Conservation (phyloP, 2,329 filamentous ascomycete species). For the Monosporascus sp. region DNA sequence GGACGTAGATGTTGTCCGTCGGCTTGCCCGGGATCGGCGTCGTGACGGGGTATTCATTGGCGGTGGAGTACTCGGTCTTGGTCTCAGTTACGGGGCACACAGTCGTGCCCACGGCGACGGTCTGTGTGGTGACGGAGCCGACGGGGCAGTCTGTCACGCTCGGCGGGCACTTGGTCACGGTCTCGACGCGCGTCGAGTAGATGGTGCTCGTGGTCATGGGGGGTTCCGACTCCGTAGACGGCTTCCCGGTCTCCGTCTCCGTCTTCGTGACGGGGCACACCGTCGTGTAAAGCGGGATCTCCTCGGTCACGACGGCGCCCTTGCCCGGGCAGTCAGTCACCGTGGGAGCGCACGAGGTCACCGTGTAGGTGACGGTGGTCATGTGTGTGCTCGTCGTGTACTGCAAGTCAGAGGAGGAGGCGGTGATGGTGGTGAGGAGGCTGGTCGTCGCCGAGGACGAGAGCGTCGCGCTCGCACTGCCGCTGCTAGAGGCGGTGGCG, state of each 20-base stretch:
- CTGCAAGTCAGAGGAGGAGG: constrained; percentile 4
- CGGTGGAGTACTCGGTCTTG: constrained; percentile 10
- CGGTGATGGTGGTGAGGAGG: neutral
- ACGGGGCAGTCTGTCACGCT: constrained; percentile 44
- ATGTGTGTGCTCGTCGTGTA: constrained; percentile 24
- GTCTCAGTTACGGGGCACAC: constrained; percentile 19
- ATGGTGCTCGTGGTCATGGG: constrained; percentile 24
- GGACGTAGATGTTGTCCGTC: neutral
- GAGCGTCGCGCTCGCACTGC: neutral
- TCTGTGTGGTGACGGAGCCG: constrained; percentile 22
- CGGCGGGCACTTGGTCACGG: constrained; percentile 50
- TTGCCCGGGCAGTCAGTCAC: constrained; percentile 34
- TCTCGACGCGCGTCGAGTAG: constrained; percentile 45
- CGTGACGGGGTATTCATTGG: constrained; percentile 8
- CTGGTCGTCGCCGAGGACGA: neutral
- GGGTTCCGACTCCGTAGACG: constrained; percentile 2
- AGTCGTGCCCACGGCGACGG: constrained; percentile 31
- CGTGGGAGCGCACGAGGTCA: constrained; percentile 23
- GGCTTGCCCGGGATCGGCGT: constrained; percentile 1
- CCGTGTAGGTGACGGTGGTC: constrained; percentile 21
- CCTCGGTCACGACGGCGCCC: constrained; percentile 31
- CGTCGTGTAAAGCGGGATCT: constrained; percentile 39
- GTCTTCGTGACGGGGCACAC: constrained; percentile 29
- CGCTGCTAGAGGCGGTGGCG: neutral
- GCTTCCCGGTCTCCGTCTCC: constrained; percentile 3